Base-by-base conservation (phyloP, 2,329 filamentous ascomycete species). In the Macrophomina pseudophaseolina region DNA sequence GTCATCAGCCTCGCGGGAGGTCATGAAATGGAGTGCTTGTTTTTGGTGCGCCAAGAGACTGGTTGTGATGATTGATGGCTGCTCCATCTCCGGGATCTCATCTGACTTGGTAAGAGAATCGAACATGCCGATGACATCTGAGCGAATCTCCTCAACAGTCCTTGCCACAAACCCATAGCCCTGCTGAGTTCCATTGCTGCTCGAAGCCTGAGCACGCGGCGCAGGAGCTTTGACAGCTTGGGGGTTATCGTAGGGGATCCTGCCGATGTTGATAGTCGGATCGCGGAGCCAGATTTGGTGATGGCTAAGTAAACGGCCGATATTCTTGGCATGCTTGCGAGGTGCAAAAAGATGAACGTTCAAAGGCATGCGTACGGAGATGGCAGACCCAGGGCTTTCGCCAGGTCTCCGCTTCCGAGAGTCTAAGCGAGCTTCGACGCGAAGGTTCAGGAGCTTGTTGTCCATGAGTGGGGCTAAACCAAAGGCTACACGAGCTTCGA, bases 1-100 rank as follows among this genome's bases (percentile, higher is more conserved):
- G 12, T 86, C 83, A 0, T 87, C 85, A 58, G 87, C 86, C 78
- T 98, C 94, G 69, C 92, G 91, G 23, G 87, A 86, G 9, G 84
- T 88, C 90, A 98, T 93, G 75, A 97, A 98, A 75, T 89, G 88
- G 0, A 98, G 84, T 0, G 91, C 94, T 78, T 97, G 93, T 76
- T 92, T 95, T 77, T 98, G 94, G 79, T 98, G 94, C 67, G 86
- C 85, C 49, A 97, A 87, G 18, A 98, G 81, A 33, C 87, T 83
- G 0, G 81, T 84, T 0, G 90, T 93, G 66, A 85, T 84, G 64
- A 95, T 85, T 6, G 80, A 70, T 64, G 87, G 84, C 0, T 92
- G 86, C 4, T 94, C 88, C 80, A 90, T 88, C 70, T 90, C 86
- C 0, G 91, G 91, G 6, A 98, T 81, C 68, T 92, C 88, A 66